These are phyloP conservation scores for Pleurotus giganteus DNA, from an alignment of 768 basidiomycete species.

Conservation along the genomic window DNA sequence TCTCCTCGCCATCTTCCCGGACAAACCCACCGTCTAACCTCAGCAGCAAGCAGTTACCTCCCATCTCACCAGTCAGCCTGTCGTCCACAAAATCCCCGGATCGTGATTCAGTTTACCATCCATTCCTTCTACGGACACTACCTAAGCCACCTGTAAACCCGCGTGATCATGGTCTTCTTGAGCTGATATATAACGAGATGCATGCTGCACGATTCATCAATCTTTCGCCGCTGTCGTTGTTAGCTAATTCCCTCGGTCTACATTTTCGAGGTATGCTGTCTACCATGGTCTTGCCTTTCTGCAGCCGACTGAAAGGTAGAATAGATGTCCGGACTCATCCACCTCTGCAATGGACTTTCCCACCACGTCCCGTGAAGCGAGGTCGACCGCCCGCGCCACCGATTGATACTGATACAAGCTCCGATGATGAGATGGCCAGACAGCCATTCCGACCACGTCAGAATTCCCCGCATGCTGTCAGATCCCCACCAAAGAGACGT, in stretches of 20 bases:
- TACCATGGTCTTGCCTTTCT: conserved; percentile 1
- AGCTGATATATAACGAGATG: conserved; percentile 66
- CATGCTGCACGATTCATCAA: conserved; percentile 70
- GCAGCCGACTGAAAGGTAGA: conserved; percentile 4
- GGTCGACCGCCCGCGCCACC: neutral
- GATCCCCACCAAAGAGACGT: conserved; percentile 16
- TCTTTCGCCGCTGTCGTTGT: conserved; percentile 55
- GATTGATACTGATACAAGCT: neutral
- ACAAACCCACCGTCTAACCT: neutral
- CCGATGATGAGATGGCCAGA: conserved; percentile 14
- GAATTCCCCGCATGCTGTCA: neutral
- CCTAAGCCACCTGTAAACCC: conserved; percentile 51
- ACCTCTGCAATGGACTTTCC: conserved; percentile 60
- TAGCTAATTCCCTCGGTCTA: conserved; percentile 53
- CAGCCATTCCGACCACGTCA: neutral
- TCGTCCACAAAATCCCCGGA: conserved; percentile 3
- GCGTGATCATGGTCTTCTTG: conserved; percentile 63
- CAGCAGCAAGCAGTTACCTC: neutral
- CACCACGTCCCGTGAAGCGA: conserved; percentile 31
- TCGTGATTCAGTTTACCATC: conserved; percentile 8
- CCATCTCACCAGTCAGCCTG: neutral
- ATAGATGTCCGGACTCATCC: conserved; percentile 67
- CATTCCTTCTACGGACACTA: conserved; percentile 32
- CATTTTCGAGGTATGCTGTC: conserved; percentile 57
- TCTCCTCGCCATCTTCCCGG: neutral